Base-by-base conservation (phyloP, 2,329 filamentous ascomycete genomes). In the Aspergillus fumigatiaffinis region DNA sequence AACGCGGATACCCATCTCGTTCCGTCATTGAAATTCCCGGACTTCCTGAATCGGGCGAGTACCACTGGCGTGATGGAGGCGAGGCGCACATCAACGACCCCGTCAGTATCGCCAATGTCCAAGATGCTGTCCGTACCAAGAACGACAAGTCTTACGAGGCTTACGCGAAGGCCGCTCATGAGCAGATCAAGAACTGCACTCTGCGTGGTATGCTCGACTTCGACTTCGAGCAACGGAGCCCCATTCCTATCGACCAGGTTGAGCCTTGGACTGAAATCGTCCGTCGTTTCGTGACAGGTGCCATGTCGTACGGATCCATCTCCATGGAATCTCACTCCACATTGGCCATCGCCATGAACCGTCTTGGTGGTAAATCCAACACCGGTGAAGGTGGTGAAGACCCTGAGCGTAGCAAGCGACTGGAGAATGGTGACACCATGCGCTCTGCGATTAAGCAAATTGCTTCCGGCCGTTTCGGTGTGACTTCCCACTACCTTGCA, bases 261-360 rank as follows among this genome's bases (percentile, higher is more conserved):
- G 93, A 97, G 79, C 91, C 93, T 21, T 97, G 93, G 93, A 97
- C 93, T 3, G 92, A 97, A 69, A 97, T 97, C 67, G 93, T 97
- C 49, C 90, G 93, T 63, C 90, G 93, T 61, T 97, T 97, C 80
- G 94, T 93, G 68, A 97, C 93, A 42, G 93, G 93, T 73, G 93
- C 93, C 66, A 97, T 97, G 93, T 97, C 93, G 2, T 97, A 97
- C 72, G 93, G 93, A 50, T 97, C 93, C 44, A 97, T 97, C 69
- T 97, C 93, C 5, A 96, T 97, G 91, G 93, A 97, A 75, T 93
- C 93, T 53, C 93, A 97, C 79, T 96, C 93, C 20, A 97, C 93
- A 12, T 81, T 97, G 51, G 93, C 93, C 64, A 88, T 97, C 55
- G 93, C 93, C 63, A 96, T 97, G 92, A 97, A 97, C 79, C 85